Conservation (phyloP, 1,284 basidiomycete genomes). For the Stereum hirsutum region DNA sequence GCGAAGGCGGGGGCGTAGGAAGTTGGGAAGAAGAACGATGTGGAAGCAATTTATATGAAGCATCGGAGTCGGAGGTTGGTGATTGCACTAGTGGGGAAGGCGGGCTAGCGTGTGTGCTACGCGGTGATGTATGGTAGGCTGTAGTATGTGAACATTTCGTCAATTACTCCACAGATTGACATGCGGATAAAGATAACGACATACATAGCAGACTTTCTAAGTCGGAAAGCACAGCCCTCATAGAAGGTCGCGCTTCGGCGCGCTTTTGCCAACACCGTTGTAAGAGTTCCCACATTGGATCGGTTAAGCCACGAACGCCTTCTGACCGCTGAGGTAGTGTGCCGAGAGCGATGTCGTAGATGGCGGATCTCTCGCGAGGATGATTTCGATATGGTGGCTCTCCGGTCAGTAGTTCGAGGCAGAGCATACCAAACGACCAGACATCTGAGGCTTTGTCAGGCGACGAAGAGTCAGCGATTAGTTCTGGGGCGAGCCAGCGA, state of each 20-base stretch:
- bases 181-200: no score
- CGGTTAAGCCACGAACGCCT: conserved; percentile 19
- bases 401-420: conserved; percentile 32
- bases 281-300: conserved; percentile 31
- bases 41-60: no score
- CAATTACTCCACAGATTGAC: no score
- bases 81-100: no score
- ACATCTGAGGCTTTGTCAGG: conserved; percentile 29
- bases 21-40: no score
- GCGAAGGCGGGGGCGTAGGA: no score
- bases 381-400: conserved; percentile 25
- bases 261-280: conserved; percentile 28
- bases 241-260: conserved; percentile 28
- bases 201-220: conserved; percentile 5
- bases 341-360: conserved; percentile 20
- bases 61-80: no score
- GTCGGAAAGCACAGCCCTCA: conserved; percentile 18
- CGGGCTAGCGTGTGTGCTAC: no score
- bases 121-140: no score
- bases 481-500: conserved; percentile 32
- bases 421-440: conserved; percentile 36
- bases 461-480: conserved; percentile 14
- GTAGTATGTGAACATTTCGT: no score
- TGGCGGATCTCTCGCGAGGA: conserved; percentile 20
- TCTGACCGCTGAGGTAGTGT: conserved; percentile 24